Base-by-base conservation (phyloP, 345 rosid species). In the Atalantia buxifolia region DNA sequence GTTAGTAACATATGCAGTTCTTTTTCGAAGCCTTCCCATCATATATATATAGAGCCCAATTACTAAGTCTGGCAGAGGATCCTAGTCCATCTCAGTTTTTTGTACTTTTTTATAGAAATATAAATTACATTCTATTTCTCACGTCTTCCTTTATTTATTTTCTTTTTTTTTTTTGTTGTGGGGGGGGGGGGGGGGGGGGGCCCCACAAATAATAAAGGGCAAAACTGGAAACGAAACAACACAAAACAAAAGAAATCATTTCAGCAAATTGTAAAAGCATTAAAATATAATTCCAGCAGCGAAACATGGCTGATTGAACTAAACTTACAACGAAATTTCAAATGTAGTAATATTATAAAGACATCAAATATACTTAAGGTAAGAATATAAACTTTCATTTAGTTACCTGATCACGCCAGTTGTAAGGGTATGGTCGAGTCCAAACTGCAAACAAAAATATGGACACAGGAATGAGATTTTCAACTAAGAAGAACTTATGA, bases 351-450 rank as follows among this genome's bases (percentile, higher is more conserved):
- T 69, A 55, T 28, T 27, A 36, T 33, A 57, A 35, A 7, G 22
- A 28, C 12, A 10, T 53, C 66, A 38, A 56, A 56, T 16, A 36
- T 24, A 57, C 40, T 16, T 0, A 18, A 30, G 35, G 24, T 25
- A 48, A 76, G 56, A 69, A 12, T 27, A 50, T 12, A 69, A 63
- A 36, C 22, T 61, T 40, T 72, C 48, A 28, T 25, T 48, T 28
- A 60, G 21, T 62, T 66, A 95, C 99, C 98, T 95, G 81, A 95
- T 95, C 72, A 95, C 98, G 30, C 98, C 99, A 75, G 97, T 95
- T 57, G 99, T 95, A 42, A 95, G 94, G 27, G 98, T 95, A 71
- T 95, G 98, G 84, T 95, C 98, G 72, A 95, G 94, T 79, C 99
- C 99, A 86, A 95, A 95, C 98, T 95, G 89, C 86, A 83, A 73